Evolutionary conservation across 2,329 filamentous ascomycete species (phyloP), one percentile per base, ranked within the genome.

Genomic region (Pyrenophora teres): DNA sequence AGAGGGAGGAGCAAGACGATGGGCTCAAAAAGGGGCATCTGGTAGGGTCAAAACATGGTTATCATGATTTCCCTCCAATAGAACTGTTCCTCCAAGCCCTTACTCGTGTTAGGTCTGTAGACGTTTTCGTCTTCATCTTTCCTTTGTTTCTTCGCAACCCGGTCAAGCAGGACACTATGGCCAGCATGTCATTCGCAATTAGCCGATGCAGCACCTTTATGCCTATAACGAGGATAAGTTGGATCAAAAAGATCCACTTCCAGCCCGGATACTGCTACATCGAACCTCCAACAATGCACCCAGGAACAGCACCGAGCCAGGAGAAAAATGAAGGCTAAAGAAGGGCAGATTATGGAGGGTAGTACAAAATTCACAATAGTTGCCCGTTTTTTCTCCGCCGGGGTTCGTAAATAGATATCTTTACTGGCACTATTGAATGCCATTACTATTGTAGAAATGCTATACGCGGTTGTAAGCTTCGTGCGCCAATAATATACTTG

Each of bases 191-290:
- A 1, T 88, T 88, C 3, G 92, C 89, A 3, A 83, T 77, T 50
- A 87, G 67, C 41, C 86, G 75, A 67, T 92, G 88, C 9, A 89
- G 65, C 3, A 82, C 16, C 66, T 92, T 89, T 1, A 89, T 83
- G 21, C 83, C 78, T 4, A 74, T 85, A 21, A 3, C 19, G 19
- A 21, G 19, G 3, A 21, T 21, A 21, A 21, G 19, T 90, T 92
- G 88, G 56, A 92, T 87, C 88, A 93, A 70, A 92, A 91, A 50
- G 19, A 80, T 84, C 86, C 86, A 92, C 59, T 81, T 80, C 89
- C 89, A 93, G 13, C 82, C 76, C 0, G 88, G 77, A 58, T 83
- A 84, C 33, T 82, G 72, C 82, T 62, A 90, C 90, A 1, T 87
- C 88, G 21, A 19, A 0, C 36, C 41, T 27, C 27, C 30, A 30